These are phyloP conservation scores for Alternaria dauci DNA, from an alignment of 2,329 filamentous ascomycete species.

Conservation along the genomic window DNA sequence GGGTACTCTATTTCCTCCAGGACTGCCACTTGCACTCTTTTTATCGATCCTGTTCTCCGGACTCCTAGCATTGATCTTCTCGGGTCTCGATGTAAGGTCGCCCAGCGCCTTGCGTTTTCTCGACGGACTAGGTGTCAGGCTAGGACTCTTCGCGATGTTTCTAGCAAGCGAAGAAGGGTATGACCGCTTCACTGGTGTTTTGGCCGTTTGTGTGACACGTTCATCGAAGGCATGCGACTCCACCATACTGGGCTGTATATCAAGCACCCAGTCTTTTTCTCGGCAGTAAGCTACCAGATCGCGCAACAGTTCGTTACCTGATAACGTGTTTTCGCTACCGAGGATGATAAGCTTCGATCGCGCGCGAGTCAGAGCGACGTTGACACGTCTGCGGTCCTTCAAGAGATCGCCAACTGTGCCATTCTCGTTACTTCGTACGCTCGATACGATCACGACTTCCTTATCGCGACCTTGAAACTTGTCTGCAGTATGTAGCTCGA, in stretches of 20 bases:
- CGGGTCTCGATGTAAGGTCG: conserved; percentile 30
- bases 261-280: conserved; percentile 77
- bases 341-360: conserved; percentile 91
- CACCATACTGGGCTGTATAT: conserved; percentile 71
- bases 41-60: conserved; percentile 32
- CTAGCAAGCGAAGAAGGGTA: not conserved
- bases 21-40: conserved; percentile 31
- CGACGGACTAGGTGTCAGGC: conserved; percentile 38
- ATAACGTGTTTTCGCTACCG: conserved; percentile 81
- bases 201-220: conserved; percentile 50
- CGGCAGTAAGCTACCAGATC: conserved; percentile 82
- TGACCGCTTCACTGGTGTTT: conserved; percentile 17
- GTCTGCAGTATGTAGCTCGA: conserved; percentile 97
- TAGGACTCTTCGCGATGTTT: conserved; percentile 4
- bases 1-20: conserved; percentile 58
- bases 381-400: conserved; percentile 90
- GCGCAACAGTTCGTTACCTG: conserved; percentile 74
- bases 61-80: conserved; percentile 21
- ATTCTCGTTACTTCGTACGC: conserved; percentile 86
- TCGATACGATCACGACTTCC: conserved; percentile 84
- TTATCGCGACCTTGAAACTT: conserved; percentile 97
- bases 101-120: conserved; percentile 44
- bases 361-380: conserved; percentile 93
- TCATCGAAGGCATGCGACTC: conserved; percentile 75
- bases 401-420: conserved; percentile 88